Evolutionary conservation across 306 rosid species (phyloP), one percentile per base, ranked within the genome.

Genomic region (Mucuna pruriens): DNA sequence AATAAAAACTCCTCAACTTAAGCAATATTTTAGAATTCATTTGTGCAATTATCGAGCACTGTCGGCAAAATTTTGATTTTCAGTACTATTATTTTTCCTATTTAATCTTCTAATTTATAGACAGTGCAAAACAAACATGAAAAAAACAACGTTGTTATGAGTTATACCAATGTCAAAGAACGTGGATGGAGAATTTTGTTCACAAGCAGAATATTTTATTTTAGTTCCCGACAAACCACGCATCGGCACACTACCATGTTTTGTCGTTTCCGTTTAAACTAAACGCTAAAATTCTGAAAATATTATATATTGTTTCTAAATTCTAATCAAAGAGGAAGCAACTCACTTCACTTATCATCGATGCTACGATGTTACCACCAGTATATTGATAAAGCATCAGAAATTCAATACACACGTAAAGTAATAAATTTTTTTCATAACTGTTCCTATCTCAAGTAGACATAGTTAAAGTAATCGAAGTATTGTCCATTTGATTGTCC

Each of bases 161-260:
- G 71, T 64, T 64, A 34, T 36, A 34, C 15, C 48, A 17, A 34
- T 3, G 71, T 26, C 71, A 36, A 34, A 25, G 13, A 36, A 64
- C 71, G 26, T 64, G 71, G 48, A 64, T 34, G 46, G 23, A 64
- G 71, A 64, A 36, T 64, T 64, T 36, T 34, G 26, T 64, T 64
- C 71, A 36, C n/a, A 17, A 36, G 46, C 16, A 4, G 2, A 34
- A 36, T 64, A 16, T 34, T 64, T 34, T 64, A 31, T 64, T 16
- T 7, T 64, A 34, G 15, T n/a, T 36, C 16, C 48, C 45, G 71
- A 64, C 71, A 64, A 64, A n/a, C 69, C 8, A 40, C 69, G 23
- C 69, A 33, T 63, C 23, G 15, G 44, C 69, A 63, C 44, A 55
- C 63, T 58, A 58, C 34, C 38, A 17, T 64, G 71, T 64, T 64